Evolutionary conservation across 2,329 filamentous ascomycete species (phyloP).

Genomic region (Exophiala alcalophila): DNA sequence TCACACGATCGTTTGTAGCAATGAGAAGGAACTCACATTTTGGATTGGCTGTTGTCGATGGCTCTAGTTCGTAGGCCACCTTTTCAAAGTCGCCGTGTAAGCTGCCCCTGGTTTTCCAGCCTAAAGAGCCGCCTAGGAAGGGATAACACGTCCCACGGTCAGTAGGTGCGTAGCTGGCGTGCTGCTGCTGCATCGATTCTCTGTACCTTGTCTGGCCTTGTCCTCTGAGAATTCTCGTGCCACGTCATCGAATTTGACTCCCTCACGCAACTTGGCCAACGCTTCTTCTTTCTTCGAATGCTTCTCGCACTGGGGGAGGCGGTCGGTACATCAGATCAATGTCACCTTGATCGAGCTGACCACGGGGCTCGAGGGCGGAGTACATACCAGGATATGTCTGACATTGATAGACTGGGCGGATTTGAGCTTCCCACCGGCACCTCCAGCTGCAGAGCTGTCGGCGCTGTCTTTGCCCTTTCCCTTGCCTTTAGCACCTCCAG

Average conservation of each 20-base stretch:
- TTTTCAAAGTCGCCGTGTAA: slow-evolving; percentile 60
- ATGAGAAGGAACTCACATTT: slow-evolving; percentile 37
- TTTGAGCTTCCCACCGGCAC: slow-evolving; percentile 45
- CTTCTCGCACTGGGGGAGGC: slow-evolving; percentile 55
- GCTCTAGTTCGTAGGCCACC: slow-evolving; percentile 60
- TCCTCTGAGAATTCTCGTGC: slow-evolving; percentile 64
- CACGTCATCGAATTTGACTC: slow-evolving; percentile 63
- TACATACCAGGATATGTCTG: slow-evolving; percentile 58
- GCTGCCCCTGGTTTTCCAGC: slow-evolving; percentile 60
- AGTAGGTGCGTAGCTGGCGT: slow-evolving; percentile 2
- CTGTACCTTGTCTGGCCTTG: slow-evolving; percentile 57
- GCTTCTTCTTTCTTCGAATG: slow-evolving; percentile 65
- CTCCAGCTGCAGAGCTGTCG: slow-evolving; percentile 34
- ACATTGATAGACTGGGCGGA: slow-evolving; percentile 63
- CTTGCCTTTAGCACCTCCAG: slow-evolving; percentile 18
- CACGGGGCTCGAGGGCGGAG: not conserved
- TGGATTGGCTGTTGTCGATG: slow-evolving; percentile 59
- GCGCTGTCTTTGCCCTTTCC: slow-evolving; percentile 43
- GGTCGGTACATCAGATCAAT: not conserved
- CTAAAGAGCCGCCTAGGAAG: slow-evolving; percentile 55
- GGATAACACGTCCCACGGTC: too few relatives aligned
- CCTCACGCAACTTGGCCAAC: slow-evolving; percentile 57
- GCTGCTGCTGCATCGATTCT: too few relatives aligned
- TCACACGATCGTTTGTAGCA: slow-evolving; percentile 12
- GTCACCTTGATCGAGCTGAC: slow-evolving; percentile 1